Evolutionary conservation across 495 filamentous ascomycete species (phyloP).

Genomic region (Neurospora intermedia): DNA sequence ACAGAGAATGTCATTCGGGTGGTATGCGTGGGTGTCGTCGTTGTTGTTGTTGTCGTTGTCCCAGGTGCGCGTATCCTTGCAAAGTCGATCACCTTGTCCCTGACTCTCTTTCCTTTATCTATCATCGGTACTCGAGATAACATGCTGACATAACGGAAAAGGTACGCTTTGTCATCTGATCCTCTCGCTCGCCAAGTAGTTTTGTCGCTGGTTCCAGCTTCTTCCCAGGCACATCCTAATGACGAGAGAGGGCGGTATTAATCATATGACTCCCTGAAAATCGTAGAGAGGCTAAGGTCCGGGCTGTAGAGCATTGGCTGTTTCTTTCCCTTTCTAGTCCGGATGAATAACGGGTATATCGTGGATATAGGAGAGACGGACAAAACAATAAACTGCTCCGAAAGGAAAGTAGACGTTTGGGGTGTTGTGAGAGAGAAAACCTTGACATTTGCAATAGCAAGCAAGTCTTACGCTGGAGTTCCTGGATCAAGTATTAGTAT

Average conservation of each 20-base stretch:
- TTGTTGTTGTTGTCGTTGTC: not conserved
- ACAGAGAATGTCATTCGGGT: not conserved
- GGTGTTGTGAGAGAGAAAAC: not conserved
- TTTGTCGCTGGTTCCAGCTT: not conserved
- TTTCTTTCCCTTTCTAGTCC: too few relatives aligned
- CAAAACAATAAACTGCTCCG: not conserved
- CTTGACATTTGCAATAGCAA: not conserved
- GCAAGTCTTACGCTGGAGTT: not conserved
- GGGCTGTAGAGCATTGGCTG: too few relatives aligned
- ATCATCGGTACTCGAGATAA: not conserved
- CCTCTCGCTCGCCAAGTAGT: not conserved
- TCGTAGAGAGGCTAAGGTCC: not conserved
- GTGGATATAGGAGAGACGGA: not conserved
- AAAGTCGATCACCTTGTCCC: not conserved
- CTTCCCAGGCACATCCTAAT: not conserved
- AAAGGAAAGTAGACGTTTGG: not conserved
- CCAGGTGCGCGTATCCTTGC: not conserved
- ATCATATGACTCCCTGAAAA: not conserved
- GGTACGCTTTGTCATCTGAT: not conserved
- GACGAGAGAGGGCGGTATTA: not conserved
- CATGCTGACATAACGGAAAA: not conserved
- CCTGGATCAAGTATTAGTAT: not conserved
- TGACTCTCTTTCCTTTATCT: not conserved
- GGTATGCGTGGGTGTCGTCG: not conserved
- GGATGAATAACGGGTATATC: too few relatives aligned